These are phyloP conservation scores for Physcomitrium patens DNA, from an alignment of 225 moss, liverwort and hornwort genomes.

Conservation along the genomic window DNA sequence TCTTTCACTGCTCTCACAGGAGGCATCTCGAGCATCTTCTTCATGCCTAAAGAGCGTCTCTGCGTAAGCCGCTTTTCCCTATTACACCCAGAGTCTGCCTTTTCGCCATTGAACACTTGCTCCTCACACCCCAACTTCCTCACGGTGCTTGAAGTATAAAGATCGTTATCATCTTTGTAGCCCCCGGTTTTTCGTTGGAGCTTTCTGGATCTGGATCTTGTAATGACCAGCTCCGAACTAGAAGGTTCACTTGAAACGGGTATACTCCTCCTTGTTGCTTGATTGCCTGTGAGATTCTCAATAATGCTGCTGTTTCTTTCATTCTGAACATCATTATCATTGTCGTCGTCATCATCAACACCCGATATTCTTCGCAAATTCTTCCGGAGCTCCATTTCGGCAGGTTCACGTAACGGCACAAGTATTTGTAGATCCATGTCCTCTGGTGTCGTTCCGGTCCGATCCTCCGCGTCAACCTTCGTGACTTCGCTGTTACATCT, in stretches of 20 bases:
- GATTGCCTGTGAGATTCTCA: background rate
- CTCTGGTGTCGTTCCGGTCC: constrained; percentile 2
- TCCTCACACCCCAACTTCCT: background rate
- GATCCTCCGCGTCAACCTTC: constrained; percentile 4
- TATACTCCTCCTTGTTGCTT: constrained; percentile 6
- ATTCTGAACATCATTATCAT: background rate
- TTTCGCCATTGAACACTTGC: background rate
- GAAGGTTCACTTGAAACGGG: constrained; percentile 13
- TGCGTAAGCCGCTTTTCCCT: background rate
- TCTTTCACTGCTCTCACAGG: background rate
- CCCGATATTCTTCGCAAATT: background rate
- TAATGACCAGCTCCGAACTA: constrained; percentile 30
- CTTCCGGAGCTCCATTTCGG: constrained; percentile 1
- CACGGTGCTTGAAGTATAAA: constrained; percentile 3
- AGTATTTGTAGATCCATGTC: background rate
- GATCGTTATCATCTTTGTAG: constrained; percentile 23
- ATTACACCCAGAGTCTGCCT: background rate
- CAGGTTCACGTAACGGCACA: background rate
- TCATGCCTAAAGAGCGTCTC: constrained; percentile 11
- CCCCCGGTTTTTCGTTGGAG: constrained; percentile 14
- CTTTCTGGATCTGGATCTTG: constrained; percentile 36
- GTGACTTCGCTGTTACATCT: constrained; percentile 4
- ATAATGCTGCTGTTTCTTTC: constrained; percentile 13
- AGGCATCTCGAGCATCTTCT: background rate
- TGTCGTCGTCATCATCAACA: too few relatives aligned